Base-by-base conservation (phyloP, 2,329 filamentous ascomycete species). In the Pyrenophora tritici-repentis region DNA sequence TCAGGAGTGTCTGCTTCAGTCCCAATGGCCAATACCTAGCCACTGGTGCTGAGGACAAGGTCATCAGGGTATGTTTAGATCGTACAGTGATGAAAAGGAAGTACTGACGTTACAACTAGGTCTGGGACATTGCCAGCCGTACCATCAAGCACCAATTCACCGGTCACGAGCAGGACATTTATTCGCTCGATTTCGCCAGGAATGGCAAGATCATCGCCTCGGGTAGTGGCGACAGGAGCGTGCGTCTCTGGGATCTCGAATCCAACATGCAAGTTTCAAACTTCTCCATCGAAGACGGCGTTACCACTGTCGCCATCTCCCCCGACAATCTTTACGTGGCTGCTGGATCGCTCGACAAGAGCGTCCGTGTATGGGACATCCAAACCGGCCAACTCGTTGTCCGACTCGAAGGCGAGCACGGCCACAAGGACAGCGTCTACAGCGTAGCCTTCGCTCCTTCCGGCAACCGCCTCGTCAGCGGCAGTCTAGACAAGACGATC, bases 131-230 rank as follows among this genome's bases (percentile, higher is more conserved):
- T 63, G 81, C 83, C 47, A 83, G 79, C 49, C 84, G 91, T 63
- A 86, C 85, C 7, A 97, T 99, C 71, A 90, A 91, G 67, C 91
- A 94, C 71, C 91, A 91, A 33, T 97, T 99, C 76, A 83, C 87
- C n/a, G 94, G 94, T 18, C 94, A 99, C 75, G 94, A 99, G 75
- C 93, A 99, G 75, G 94, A 99, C 62, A 99, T 99, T 58, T 97
- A 97, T 76, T 96, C 90, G 4, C 81, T 97, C 4, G 94, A 97
- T 75, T 99, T 96, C 74, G 90, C 93, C 26, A 87, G 91, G 35
- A 95, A 97, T 65, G 93, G 93, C 32, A 88, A 91, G 46, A 91
- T 91, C 50, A 97, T 99, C 66, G 94, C 93, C 5, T 97, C 94
- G 6, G 94, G 94, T 39, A 95, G 90, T 73, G 94, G 94, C 50